Evolutionary conservation across 768 basidiomycete species (phyloP).

Genomic region (Rubroboletus pulcherrimus): DNA sequence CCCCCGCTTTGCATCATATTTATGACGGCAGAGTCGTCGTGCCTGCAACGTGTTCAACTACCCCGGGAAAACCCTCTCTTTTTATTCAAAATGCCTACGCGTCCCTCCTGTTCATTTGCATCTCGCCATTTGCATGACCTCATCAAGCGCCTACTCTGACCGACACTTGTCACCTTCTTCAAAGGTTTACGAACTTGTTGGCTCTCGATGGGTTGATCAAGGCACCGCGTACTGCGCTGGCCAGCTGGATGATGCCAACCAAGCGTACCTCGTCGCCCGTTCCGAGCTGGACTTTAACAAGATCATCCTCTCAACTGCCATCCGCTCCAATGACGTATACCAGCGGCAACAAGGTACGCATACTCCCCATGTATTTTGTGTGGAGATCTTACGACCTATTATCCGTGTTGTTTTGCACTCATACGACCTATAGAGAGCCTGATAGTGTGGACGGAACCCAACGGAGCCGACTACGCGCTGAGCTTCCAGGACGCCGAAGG

Average conservation of each 20-base stretch:
- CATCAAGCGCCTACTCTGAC: constrained; percentile 31
- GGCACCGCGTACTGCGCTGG: constrained; percentile 97
- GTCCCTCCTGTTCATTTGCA: constrained; percentile 19
- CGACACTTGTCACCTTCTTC: constrained; percentile 23
- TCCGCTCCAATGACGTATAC: constrained; percentile 80
- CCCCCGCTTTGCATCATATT: constrained; percentile 19
- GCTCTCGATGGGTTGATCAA: constrained; percentile 89
- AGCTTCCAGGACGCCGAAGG: constrained; percentile 97
- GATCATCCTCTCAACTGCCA: constrained; percentile 74
- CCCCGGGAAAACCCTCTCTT: constrained; percentile 6
- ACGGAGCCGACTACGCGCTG: constrained; percentile 90
- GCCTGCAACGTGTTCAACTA: constrained; percentile 23
- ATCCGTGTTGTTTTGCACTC: constrained; percentile 12
- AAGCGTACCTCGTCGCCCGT: constrained; percentile 81
- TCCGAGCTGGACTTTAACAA: constrained; percentile 69
- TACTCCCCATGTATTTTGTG: neutral
- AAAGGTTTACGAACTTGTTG: constrained; percentile 93
- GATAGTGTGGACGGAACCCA: constrained; percentile 98
- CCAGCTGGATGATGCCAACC: constrained; percentile 72
- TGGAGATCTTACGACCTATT: neutral
- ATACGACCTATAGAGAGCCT: constrained; percentile 68
- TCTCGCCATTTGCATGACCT: constrained; percentile 28
- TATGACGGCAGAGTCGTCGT: constrained; percentile 20
- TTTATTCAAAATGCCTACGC: constrained; percentile 17
- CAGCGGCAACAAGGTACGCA: constrained; percentile 79